Evolutionary conservation across 306 rosid species (phyloP), one percentile per base, ranked within the genome.

Genomic region (Pyrus communis): DNA sequence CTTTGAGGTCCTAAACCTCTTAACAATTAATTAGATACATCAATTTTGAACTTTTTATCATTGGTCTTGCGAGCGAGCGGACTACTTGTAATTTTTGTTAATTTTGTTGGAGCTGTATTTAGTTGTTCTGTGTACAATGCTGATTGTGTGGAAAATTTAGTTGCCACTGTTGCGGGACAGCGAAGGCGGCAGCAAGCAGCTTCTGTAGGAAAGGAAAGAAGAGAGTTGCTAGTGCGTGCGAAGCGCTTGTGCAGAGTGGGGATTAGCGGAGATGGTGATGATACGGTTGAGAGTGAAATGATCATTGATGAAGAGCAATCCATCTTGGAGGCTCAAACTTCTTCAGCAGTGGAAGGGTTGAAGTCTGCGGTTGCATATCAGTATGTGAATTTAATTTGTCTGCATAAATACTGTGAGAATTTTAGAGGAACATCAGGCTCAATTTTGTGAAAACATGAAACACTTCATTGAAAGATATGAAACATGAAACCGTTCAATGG

Each of bases 161-260:
- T 92, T 82, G 97, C 88, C n/a, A 82, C 43, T 81, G 85, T 80
- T 74, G 99, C 99, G 0, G 96, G 87, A 18, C 69, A 82, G 30
- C 86, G 92, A 74, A 85, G 99, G 64, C 77, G 99, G 14, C 87
- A 89, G 74, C 84, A 87, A 62, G 97, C 99, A 13, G 82, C 88
- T 27, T 74, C 96, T 7, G 84, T 95, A 69, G 90, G 96, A 67
- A 95, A 87, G 75, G 97, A 95, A 81, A 86, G 97, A 72, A 86
- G 97, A 80, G 97, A 89, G 46, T 90, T 90, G 7, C 54, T 91
- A 75, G 81, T 95, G 73, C 97, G 96, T 5, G 93, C 97, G 7
- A 95, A 95, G 82, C 87, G 99, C 9, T 82, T 92, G 5, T 95
- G 99, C 80, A 86, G 97, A 77, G 90, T 83, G 28, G 90, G 88